These are phyloP conservation scores for Margaritispora aquatica DNA, from an alignment of 495 filamentous ascomycete genomes.

Conservation along the genomic window DNA sequence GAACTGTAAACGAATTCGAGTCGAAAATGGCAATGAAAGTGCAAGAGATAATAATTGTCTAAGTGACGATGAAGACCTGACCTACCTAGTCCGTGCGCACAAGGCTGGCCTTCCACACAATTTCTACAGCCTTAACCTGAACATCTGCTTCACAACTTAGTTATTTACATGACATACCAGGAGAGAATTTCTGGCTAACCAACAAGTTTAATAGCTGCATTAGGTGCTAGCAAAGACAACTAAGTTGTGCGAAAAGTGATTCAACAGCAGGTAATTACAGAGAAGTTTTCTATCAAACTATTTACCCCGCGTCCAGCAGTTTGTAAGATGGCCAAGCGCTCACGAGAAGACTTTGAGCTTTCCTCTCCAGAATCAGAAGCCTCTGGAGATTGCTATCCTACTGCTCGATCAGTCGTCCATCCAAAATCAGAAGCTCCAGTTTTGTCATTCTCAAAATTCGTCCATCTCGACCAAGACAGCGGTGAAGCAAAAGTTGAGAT, in stretches of 20 bases:
- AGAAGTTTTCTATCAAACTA: slow-evolving; percentile 17
- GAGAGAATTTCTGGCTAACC: too few relatives aligned
- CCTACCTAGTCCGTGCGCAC: not conserved
- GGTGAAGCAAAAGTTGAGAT: slow-evolving; percentile 20
- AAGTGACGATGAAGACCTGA: not conserved
- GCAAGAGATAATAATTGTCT: not conserved
- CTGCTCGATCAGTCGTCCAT: slow-evolving; percentile 7
- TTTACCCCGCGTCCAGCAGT: slow-evolving; percentile 22
- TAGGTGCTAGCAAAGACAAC: not conserved
- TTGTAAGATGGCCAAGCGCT: slow-evolving; percentile 54
- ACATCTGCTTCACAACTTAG: too few relatives aligned
- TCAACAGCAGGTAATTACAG: not conserved
- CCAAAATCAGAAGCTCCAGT: not conserved
- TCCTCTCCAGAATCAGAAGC: slow-evolving; percentile 20
- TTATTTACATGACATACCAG: too few relatives aligned
- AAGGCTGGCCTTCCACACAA: not conserved
- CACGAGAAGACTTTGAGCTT: slow-evolving; percentile 42
- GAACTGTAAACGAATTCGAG: too few relatives aligned
- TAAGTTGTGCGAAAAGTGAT: not conserved
- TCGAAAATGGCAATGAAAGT: too few relatives aligned
- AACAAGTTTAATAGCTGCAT: not conserved
- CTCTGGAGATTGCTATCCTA: slow-evolving; percentile 1
- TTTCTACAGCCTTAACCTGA: too few relatives aligned
- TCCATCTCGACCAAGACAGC: slow-evolving; percentile 19
- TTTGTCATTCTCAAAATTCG: slow-evolving; percentile 17